Evolutionary conservation across 2,329 filamentous ascomycete species (phyloP).

Genomic region (Fusarium pseudoanthophilum): DNA sequence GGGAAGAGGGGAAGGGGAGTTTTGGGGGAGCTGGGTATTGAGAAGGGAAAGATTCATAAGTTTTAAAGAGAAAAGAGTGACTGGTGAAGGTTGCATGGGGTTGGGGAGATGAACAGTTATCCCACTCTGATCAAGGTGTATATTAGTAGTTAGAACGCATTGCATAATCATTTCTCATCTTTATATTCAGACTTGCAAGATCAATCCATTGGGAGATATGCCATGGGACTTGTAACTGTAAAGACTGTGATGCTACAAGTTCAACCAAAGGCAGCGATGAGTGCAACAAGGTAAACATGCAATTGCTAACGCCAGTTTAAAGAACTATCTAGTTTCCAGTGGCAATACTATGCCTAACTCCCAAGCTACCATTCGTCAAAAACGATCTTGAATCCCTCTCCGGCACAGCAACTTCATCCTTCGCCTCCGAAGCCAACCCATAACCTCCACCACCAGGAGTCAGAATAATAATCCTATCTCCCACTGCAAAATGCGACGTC

Average conservation of each 20-base stretch:
- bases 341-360: constrained; percentile 34
- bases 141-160: background rate
- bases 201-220: accelerated
- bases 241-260: background rate
- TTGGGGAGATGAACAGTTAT: background rate
- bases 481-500: constrained; percentile 36
- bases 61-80: constrained; percentile 55
- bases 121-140: background rate
- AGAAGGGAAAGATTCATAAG: constrained; percentile 66
- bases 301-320: background rate
- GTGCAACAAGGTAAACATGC: accelerated
- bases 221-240: background rate
- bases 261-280: background rate
- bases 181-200: accelerated
- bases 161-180: background rate
- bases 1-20: constrained; percentile 61
- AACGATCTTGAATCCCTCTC: constrained; percentile 23
- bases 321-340: constrained; percentile 23
- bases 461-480: constrained; percentile 41
- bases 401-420: background rate
- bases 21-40: constrained; percentile 67
- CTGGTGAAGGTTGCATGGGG: accelerated
- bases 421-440: background rate
- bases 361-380: constrained; percentile 35
- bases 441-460: constrained; percentile 46